Conservation (phyloP, 139 green algal genomes). For the Coelastrella sp. region DNA sequence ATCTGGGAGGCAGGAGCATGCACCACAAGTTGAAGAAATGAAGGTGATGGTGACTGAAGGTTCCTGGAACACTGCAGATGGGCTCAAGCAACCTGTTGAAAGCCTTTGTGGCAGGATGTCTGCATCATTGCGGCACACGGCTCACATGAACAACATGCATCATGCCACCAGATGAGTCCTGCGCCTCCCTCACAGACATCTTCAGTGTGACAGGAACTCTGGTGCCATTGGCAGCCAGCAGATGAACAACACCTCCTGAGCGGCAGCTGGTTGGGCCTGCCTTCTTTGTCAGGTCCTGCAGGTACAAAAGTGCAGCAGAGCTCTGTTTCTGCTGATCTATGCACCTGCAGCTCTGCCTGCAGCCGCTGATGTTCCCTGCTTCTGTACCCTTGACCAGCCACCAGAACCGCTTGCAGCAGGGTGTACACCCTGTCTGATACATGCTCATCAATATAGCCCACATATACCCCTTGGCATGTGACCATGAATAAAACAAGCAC, state of each 20-base stretch:
- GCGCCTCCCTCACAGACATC: conserved; percentile 5
- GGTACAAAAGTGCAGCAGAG: not conserved
- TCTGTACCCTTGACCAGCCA: not conserved
- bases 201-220: conserved; percentile 49
- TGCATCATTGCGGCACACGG: not conserved
- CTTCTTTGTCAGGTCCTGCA: not conserved
- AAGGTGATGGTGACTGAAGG: not conserved
- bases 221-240: conserved; percentile 40
- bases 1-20: no score
- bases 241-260: conserved; percentile 50
- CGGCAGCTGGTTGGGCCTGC: conserved; percentile 46
- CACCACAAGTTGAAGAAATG: no score
- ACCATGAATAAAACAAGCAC: no score
- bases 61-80: not conserved
- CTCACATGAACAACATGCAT: conserved; percentile 50
- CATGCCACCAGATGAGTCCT: not conserved
- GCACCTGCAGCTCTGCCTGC: no score
- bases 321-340: not conserved
- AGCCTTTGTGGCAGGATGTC: not conserved
- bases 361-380: no score
- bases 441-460: no score
- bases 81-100: no score
- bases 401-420: not conserved
- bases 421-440: no score
- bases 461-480: no score